These are phyloP conservation scores for Lachnellula hyalina DNA, from an alignment of 2,329 filamentous ascomycete species.

Conservation along the genomic window DNA sequence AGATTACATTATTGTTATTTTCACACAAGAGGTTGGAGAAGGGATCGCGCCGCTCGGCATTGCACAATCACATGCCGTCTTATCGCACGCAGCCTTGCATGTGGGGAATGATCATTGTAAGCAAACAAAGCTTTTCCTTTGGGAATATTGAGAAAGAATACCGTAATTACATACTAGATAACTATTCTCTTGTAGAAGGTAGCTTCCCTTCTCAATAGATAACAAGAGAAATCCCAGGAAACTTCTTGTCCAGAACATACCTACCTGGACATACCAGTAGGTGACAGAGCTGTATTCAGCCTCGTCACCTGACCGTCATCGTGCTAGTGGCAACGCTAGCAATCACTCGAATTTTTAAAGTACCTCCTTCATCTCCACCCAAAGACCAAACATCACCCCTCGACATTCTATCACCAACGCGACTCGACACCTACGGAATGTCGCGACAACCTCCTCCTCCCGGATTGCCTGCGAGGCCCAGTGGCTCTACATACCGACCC, in stretches of 20 bases:
- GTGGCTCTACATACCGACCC: not conserved
- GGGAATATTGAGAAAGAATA: too few relatives aligned
- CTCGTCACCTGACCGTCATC: not conserved
- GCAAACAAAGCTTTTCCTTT: not conserved
- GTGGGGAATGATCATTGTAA: not conserved
- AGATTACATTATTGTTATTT: too few relatives aligned
- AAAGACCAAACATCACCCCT: not conserved
- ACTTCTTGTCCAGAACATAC: too few relatives aligned
- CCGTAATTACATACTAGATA: too few relatives aligned
- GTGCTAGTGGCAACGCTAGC: not conserved
- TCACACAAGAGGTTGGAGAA: too few relatives aligned
- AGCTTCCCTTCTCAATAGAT: too few relatives aligned
- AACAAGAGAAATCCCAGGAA: too few relatives aligned
- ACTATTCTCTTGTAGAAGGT: too few relatives aligned
- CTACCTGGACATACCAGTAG: not conserved
- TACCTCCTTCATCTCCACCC: not conserved
- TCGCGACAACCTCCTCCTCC: conserved; percentile 26
- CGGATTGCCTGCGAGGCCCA: conserved; percentile 22
- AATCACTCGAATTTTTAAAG: not conserved
- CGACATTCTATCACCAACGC: not conserved
- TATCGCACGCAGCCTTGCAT: not conserved
- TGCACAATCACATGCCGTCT: not conserved
- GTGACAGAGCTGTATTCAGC: not conserved
- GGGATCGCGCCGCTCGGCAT: not conserved
- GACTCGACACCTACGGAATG: conserved; percentile 19